A percentile compares a stretch with the other conserved stretches of the same genome.
Conservation (phyloP, 345 rosid species). For the Salix exigua region DNA sequence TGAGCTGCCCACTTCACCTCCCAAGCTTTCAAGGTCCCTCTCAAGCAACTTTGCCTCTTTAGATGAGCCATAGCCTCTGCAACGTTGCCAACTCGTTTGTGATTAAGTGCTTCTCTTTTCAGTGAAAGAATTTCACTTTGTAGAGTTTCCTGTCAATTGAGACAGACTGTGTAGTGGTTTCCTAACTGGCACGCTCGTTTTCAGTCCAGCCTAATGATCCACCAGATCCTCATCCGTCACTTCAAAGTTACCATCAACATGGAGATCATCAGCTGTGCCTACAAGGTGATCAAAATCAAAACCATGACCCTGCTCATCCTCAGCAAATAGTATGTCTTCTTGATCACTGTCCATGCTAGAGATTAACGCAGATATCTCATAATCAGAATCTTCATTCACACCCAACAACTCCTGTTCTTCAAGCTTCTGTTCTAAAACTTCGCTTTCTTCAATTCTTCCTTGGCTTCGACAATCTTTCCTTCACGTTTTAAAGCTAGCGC, state of each 20-base stretch:
- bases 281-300: slow-evolving; percentile 44
- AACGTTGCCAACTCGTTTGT: slow-evolving; percentile 55
- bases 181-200: slow-evolving; percentile 35
- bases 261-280: slow-evolving; percentile 49
- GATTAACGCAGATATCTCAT: slow-evolving; percentile 76
- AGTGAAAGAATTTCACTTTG: slow-evolving; percentile 46
- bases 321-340: slow-evolving; percentile 45
- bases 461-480: slow-evolving; percentile 93
- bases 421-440: slow-evolving; percentile 74
- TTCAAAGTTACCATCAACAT: slow-evolving; percentile 49
- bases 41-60: slow-evolving; percentile 76
- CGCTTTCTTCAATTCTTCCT: slow-evolving; percentile 87
- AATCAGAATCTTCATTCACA: slow-evolving; percentile 78
- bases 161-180: slow-evolving; percentile 21
- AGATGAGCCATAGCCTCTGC: slow-evolving; percentile 64
- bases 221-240: slow-evolving; percentile 83
- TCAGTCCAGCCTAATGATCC: slow-evolving; percentile 87
- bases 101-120: slow-evolving; percentile 62
- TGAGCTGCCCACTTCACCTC: slow-evolving; percentile 13
- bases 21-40: slow-evolving; percentile 42
- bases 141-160: slow-evolving; percentile 37
- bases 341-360: slow-evolving; percentile 51
- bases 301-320: slow-evolving; percentile 31
- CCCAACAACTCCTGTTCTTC: slow-evolving; percentile 84
- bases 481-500: slow-evolving; percentile 83